Evolutionary conservation across 2,329 filamentous ascomycete species (phyloP).

Genomic region (Talaromyces rugulosus): DNA sequence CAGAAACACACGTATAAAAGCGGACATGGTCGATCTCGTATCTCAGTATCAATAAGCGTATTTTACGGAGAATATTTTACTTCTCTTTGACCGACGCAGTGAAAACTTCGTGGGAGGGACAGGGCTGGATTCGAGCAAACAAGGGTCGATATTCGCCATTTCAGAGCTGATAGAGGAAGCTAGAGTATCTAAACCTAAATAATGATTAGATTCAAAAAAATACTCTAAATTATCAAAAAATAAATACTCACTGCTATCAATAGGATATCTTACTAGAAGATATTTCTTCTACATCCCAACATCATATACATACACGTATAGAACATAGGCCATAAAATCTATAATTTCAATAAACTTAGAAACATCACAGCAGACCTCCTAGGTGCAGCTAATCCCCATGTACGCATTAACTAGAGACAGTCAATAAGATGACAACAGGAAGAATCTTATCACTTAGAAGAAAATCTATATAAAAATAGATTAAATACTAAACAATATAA

Average conservation of each 20-base stretch:
- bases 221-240: not conserved
- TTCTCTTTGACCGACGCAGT: no score
- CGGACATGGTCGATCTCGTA: no score
- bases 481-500: constrained; percentile 19
- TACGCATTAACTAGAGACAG: constrained; percentile 15
- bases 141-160: constrained; percentile 16
- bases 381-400: not conserved
- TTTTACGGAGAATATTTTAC: no score
- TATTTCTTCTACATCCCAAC: not conserved
- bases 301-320: not conserved
- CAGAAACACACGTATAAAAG: no score
- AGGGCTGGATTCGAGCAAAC: constrained; percentile 1
- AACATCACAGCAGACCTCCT: not conserved
- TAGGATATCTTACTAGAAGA: not conserved
- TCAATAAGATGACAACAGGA: constrained; percentile 22
- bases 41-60: no score
- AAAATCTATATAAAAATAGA: constrained; percentile 22
- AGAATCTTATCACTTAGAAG: constrained; percentile 19
- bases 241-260: not conserved
- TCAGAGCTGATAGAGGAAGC: constrained; percentile 16
- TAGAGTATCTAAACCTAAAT: constrained; percentile 15
- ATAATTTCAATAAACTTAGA: not conserved
- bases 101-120: no score
- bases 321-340: not conserved
- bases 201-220: not conserved